Evolutionary conservation across 352 stramenopile genomes (phyloP).

Genomic region (Globisporangium middletonii): DNA sequence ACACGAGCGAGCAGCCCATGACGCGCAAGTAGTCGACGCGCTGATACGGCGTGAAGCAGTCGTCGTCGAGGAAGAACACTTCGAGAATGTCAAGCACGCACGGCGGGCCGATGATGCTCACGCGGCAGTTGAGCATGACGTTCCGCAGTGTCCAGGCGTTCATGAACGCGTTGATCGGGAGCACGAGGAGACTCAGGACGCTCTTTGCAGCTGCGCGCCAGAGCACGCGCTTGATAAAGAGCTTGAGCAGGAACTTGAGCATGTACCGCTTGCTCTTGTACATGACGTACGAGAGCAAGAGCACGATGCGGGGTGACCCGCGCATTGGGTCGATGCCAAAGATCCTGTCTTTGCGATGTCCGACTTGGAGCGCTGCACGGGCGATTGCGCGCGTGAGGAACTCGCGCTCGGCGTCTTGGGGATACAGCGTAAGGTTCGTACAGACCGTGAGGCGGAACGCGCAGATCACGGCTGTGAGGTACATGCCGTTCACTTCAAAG

Average conservation of each 20-base stretch:
- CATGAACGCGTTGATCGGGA: slow-evolving; percentile 40
- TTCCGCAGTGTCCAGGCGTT: slow-evolving; percentile 39
- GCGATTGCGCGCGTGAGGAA: slow-evolving; percentile 43
- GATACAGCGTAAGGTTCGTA: slow-evolving; percentile 36
- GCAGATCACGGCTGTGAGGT: slow-evolving; percentile 28
- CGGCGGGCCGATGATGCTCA: slow-evolving; percentile 42
- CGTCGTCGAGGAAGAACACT: slow-evolving; percentile 23
- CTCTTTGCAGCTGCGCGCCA: slow-evolving; percentile 39
- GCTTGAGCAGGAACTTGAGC: slow-evolving; percentile 50
- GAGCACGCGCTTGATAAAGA: slow-evolving; percentile 46
- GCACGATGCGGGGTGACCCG: slow-evolving; percentile 29
- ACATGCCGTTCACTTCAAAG: slow-evolving; percentile 38
- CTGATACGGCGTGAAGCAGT: slow-evolving; percentile 25
- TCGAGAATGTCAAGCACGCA: slow-evolving; percentile 30
- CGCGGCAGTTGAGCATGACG: slow-evolving; percentile 41
- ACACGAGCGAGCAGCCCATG: slow-evolving; percentile 35
- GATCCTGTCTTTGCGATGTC: slow-evolving; percentile 30
- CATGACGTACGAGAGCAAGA: slow-evolving; percentile 32
- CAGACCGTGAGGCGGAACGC: slow-evolving; percentile 39
- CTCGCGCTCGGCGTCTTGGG: slow-evolving; percentile 39
- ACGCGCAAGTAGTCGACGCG: slow-evolving; percentile 46
- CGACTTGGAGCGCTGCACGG: slow-evolving; percentile 38
- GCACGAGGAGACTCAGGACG: slow-evolving; percentile 31
- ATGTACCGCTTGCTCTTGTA: slow-evolving; percentile 51
- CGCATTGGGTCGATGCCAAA: slow-evolving; percentile 54